Conservation (phyloP, 352 stramenopile genomes). For the Phytophthora multivora region DNA sequence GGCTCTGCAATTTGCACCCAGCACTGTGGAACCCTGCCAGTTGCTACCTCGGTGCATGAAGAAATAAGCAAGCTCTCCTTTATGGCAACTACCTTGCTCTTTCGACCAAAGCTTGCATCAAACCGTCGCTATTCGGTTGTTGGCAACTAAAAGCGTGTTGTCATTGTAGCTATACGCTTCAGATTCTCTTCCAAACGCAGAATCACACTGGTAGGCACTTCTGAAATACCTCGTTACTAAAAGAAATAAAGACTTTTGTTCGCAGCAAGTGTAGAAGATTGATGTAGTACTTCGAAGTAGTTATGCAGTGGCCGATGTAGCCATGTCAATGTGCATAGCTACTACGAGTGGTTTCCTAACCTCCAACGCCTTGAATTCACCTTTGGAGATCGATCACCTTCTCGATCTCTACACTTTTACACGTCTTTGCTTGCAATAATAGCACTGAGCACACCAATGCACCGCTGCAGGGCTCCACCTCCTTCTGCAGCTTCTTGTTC, state of each 20-base stretch:
- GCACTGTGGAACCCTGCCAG: background rate
- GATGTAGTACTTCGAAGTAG: too few species aligned
- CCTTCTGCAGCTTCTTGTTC: too few species aligned
- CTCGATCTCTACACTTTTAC: too few species aligned
- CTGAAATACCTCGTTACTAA: background rate
- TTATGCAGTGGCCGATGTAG: too few species aligned
- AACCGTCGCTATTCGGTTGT: background rate
- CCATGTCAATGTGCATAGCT: too few species aligned
- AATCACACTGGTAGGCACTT: constrained; percentile 5
- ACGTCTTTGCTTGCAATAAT: too few species aligned
- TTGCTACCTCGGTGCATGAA: constrained; percentile 2
- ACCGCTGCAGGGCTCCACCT: too few species aligned
- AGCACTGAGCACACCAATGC: too few species aligned
- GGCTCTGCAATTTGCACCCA: background rate
- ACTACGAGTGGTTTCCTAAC: too few species aligned
- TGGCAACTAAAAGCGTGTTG: constrained; percentile 1
- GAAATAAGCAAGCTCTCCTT: constrained; percentile 3
- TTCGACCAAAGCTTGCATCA: background rate
- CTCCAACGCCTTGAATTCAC: too few species aligned
- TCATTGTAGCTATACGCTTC: constrained; percentile 1
- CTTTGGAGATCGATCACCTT: too few species aligned
- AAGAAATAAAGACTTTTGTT: constrained; percentile 5
- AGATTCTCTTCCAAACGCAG: background rate
- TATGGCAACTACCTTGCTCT: constrained; percentile 4
- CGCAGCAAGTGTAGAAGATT: too few species aligned